phyloP scores from a whole-genome alignment of 1,284 basidiomycete species.

The Moesziomyces sp. region DNA sequence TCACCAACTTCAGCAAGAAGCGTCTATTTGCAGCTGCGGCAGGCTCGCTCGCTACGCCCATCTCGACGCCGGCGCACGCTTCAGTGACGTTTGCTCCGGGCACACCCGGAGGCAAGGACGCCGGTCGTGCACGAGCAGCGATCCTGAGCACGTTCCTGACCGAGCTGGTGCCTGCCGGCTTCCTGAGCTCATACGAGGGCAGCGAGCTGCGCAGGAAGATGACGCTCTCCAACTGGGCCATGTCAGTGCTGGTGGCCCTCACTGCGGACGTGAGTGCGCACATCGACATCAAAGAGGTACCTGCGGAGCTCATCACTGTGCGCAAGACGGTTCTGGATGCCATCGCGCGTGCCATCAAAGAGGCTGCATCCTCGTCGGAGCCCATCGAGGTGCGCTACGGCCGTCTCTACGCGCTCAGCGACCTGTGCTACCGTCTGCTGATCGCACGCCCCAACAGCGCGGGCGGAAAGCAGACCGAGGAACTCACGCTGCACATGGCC shows the following conservation, averaged over 20 bases:
- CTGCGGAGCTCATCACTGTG: conserved; percentile 79
- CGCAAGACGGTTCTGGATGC: conserved; percentile 91
- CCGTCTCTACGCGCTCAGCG: conserved; percentile 84
- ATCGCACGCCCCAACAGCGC: conserved; percentile 76
- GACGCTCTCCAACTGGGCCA: conserved; percentile 76
- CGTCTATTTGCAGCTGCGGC: conserved; percentile 61
- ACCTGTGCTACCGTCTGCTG: conserved; percentile 87
- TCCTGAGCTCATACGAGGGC: conserved; percentile 56
- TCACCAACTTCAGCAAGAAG: conserved; percentile 79
- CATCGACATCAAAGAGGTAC: conserved; percentile 76
- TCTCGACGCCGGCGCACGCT: conserved; percentile 76
- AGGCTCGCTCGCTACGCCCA: conserved; percentile 73
- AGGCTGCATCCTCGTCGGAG: conserved; percentile 75
- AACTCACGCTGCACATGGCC: conserved; percentile 87
- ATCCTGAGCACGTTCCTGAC: conserved; percentile 60
- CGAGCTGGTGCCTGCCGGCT: conserved; percentile 66
- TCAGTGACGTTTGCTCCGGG: conserved; percentile 75
- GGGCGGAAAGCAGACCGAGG: conserved; percentile 72
- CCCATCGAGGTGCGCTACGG: conserved; percentile 84
- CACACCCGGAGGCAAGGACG: conserved; percentile 37
- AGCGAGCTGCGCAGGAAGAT: conserved; percentile 65
- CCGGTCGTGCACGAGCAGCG: conserved; percentile 18
- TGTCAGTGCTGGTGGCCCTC: conserved; percentile 88
- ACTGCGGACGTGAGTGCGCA: conserved; percentile 82
- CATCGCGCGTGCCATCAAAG: conserved; percentile 86